Evolutionary conservation across 139 green algal genomes (phyloP).

Genomic region (Ettlia oleoabundans): DNA sequence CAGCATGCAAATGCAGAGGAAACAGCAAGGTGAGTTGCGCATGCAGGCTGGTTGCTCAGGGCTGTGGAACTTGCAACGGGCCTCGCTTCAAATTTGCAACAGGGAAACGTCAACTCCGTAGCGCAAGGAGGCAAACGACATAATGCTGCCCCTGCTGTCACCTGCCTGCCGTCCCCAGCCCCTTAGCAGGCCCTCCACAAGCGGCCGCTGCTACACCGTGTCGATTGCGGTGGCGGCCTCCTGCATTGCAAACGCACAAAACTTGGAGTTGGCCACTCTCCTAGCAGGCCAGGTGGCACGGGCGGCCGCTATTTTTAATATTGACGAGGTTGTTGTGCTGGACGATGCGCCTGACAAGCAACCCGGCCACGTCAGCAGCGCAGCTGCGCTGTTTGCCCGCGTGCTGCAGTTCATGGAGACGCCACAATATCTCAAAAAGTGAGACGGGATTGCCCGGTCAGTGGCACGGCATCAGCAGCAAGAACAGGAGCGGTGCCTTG

Average conservation of each 20-base stretch:
- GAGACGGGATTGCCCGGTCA: background rate
- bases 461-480: background rate
- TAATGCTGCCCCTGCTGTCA: too few species aligned
- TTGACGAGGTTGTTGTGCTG: constrained; percentile 86
- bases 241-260: constrained; percentile 79
- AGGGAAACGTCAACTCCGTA: too few species aligned
- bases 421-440: constrained; percentile 86
- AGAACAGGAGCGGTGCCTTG: too few species aligned
- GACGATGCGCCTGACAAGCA: constrained; percentile 56
- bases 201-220: constrained; percentile 58
- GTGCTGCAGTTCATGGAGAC: constrained; percentile 90
- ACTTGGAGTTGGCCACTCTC: constrained; percentile 70
- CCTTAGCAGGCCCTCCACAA: background rate
- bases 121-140: too few species aligned
- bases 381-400: constrained; percentile 75
- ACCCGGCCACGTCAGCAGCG: constrained; percentile 43
- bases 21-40: background rate
- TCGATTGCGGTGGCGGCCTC: constrained; percentile 80
- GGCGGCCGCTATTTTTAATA: constrained; percentile 79
- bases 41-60: background rate
- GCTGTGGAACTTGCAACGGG: too few species aligned
- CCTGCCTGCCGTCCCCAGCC: background rate
- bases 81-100: too few species aligned
- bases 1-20: background rate
- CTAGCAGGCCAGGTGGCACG: constrained; percentile 78